phyloP scores from a whole-genome alignment of 805 yeast genomes.

The Soucietia sequanensis region DNA sequence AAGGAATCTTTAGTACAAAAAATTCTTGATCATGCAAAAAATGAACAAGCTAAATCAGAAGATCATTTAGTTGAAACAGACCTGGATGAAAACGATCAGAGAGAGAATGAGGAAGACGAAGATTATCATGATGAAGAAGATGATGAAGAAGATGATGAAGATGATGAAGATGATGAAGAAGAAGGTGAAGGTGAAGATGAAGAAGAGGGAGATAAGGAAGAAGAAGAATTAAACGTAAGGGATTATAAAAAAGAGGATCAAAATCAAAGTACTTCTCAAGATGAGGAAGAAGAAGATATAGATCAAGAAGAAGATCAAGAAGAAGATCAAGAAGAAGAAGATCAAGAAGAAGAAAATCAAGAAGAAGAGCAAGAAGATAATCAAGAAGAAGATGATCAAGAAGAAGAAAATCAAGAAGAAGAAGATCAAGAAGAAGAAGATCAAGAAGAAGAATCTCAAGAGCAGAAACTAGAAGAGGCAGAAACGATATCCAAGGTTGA shows the following conservation, averaged over 20 bases:
- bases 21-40: too few relatives aligned
- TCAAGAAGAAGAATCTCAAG: too few relatives aligned
- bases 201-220: slow-evolving; percentile 3
- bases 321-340: slow-evolving; percentile 5
- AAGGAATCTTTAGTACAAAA: too few relatives aligned
- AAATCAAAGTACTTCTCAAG: slow-evolving; percentile 5
- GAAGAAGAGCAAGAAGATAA: slow-evolving; percentile 23
- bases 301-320: slow-evolving; percentile 13
- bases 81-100: background rate
- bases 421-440: background rate
- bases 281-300: slow-evolving; percentile 18
- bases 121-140: slow-evolving; percentile 5
- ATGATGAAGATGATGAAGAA: slow-evolving; percentile 5
- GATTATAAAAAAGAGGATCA: slow-evolving; percentile 2
- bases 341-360: slow-evolving; percentile 2
- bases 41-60: too few relatives aligned
- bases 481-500: background rate
- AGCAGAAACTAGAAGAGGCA: background rate
- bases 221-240: slow-evolving; percentile 5
- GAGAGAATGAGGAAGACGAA: slow-evolving; percentile 3
- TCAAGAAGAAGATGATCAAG: slow-evolving; percentile 16
- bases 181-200: slow-evolving; percentile 7
- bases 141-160: slow-evolving; percentile 5
- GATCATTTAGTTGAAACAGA: slow-evolving; percentile 1
- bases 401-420: slow-evolving; percentile 1